Base-by-base conservation (phyloP, 164 flowering plant genomes). In the Akebia trifoliata region DNA sequence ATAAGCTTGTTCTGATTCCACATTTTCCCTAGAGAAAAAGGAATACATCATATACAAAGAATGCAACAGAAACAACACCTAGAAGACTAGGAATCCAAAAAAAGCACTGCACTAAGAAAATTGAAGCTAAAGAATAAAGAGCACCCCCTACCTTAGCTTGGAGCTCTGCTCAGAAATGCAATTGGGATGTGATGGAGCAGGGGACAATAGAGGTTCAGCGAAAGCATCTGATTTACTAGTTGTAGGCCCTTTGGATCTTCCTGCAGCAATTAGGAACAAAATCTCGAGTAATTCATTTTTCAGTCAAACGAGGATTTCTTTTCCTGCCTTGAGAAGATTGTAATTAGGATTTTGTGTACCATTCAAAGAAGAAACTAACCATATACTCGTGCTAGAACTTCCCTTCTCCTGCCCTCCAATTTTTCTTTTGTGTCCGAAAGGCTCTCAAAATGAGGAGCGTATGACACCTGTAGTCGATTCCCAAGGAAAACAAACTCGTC, bases 401-500 rank as follows among this genome's bases (percentile, higher is more conserved):
- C 96, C 66, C 51, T 84, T 70, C 87, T 84, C 69, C 96, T 80
- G 28, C 75, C 71, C 66, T 87, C 97, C 53, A 86, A 66, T 72
- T 90, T 93, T 54, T 86, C 90, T 62, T 83, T 86, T 8, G 89
- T 86, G 64, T 93, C 97, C 25, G 69, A 57, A 24, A 90, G 69
- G 57, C 67, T 82, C 75, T 93, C 99, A 73, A 77, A 90, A 11
- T 84, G 74, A 61, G 92, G 85, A 46, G 96, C 97, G 75, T 90
- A 93, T 7, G 87, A 74, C 11, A 93, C 90, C 64, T 86, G 83
- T 22, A 93, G 65, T 35, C 68, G 69, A 59, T 90, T 93, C 42
- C 97, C 96, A 29, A 84, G 69, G 73, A 93, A 87, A 57, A 80
- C 85, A 72, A 26, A 78, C 69, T 87, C 95, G 57, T 93, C 96